Evolutionary conservation across 169 alveolate species (phyloP).

Genomic region (Cardiosporidium cionae): DNA sequence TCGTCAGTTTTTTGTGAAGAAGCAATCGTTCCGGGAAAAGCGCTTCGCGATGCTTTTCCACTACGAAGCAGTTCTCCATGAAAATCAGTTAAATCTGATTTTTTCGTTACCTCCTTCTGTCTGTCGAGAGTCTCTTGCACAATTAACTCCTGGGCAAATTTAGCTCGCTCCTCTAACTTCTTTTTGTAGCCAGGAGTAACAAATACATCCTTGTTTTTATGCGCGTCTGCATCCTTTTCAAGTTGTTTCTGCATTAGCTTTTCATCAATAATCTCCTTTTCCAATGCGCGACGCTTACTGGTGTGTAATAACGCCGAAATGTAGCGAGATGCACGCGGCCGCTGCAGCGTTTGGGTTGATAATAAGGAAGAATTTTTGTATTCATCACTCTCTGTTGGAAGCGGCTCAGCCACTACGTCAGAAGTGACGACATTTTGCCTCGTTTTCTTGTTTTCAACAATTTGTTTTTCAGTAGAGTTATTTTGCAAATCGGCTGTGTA

Average conservation of each 20-base stretch:
- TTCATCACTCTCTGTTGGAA: too few species aligned
- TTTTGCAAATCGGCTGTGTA: too few species aligned
- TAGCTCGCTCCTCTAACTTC: slow-evolving; percentile 1
- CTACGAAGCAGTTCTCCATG: neutral
- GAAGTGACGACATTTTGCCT: too few species aligned
- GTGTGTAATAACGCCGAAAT: neutral
- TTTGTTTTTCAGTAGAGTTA: too few species aligned
- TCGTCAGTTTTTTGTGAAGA: neutral
- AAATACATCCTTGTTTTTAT: neutral
- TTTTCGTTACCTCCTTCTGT: slow-evolving; percentile 1
- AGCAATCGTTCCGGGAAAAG: neutral
- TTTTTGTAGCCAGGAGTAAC: neutral
- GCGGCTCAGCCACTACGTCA: too few species aligned
- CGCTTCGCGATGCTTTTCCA: neutral
- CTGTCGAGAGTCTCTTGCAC: neutral
- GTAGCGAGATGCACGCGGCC: slow-evolving; percentile 5
- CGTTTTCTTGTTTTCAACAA: too few species aligned
- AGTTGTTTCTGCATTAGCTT: neutral
- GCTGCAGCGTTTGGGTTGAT: too few species aligned
- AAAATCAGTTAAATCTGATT: neutral
- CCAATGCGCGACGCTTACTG: neutral
- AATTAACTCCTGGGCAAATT: neutral
- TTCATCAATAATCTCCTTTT: slow-evolving; percentile 5
- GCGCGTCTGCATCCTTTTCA: neutral
- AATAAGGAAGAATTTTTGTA: too few species aligned